These are phyloP conservation scores for Theobroma grandiflorum DNA, from an alignment of 441 rosid species.

Conservation along the genomic window DNA sequence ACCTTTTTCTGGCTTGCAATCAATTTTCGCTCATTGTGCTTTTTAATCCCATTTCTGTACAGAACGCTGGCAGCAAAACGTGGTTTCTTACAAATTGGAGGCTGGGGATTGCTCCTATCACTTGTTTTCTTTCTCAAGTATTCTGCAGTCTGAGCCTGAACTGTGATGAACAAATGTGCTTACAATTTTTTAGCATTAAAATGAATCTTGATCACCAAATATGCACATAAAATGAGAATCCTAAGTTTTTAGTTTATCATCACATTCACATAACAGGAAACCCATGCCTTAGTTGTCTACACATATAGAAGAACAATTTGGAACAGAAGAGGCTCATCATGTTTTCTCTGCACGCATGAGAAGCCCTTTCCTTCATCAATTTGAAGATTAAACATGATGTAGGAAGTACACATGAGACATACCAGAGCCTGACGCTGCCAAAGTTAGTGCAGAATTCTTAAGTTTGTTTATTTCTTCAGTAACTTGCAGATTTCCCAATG, in stretches of 20 bases:
- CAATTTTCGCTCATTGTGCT: conserved; percentile 51
- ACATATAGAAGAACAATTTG: too few relatives aligned
- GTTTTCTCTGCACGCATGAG: background rate
- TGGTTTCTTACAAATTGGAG: conserved; percentile 27
- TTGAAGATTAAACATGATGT: background rate
- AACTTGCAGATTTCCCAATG: conserved; percentile 27
- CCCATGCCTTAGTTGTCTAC: too few relatives aligned
- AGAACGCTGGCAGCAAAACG: conserved; percentile 46
- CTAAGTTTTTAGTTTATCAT: background rate
- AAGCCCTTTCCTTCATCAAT: background rate
- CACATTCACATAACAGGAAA: background rate
- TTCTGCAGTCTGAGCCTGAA: conserved; percentile 66
- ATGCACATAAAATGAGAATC: background rate
- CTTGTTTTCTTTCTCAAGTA: conserved; percentile 56
- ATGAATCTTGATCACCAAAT: too few relatives aligned
- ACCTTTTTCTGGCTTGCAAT: conserved; percentile 34
- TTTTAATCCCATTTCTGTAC: conserved; percentile 73
- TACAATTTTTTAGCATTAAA: background rate
- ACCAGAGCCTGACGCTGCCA: conserved; percentile 63
- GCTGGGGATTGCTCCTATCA: conserved; percentile 36
- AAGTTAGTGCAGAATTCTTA: conserved; percentile 48
- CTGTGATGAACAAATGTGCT: conserved; percentile 38
- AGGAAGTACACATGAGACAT: conserved; percentile 18
- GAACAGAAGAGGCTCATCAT: background rate
- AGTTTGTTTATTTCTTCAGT: conserved; percentile 49